These are phyloP conservation scores for Trypanosoma conorhini DNA, from an alignment of 208 protist genomes.

Conservation along the genomic window DNA sequence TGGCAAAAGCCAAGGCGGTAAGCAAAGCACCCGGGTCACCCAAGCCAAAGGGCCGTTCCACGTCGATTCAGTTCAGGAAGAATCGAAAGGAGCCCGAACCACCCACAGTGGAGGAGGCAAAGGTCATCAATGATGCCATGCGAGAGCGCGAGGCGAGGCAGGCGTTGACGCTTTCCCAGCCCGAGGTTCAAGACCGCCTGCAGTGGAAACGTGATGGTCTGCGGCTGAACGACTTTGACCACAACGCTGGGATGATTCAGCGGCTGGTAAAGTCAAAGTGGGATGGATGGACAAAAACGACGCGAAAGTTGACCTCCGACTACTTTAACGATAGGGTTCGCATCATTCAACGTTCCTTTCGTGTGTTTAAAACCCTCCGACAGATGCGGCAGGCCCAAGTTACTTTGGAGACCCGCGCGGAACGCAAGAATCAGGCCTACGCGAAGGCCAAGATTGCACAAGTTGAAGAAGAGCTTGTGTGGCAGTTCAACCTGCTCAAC, in stretches of 20 bases:
- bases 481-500: constrained; percentile 65
- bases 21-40: background rate
- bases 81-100: constrained; percentile 32
- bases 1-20: background rate
- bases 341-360: constrained; percentile 74
- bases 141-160: constrained; percentile 30
- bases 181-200: constrained; percentile 50
- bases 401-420: constrained; percentile 24
- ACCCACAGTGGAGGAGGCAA: constrained; percentile 46
- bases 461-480: constrained; percentile 56
- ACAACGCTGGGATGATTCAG: constrained; percentile 85
- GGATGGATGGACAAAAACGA: constrained; percentile 40
- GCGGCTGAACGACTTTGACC: constrained; percentile 70
- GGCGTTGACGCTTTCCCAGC: constrained; percentile 34
- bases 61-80: constrained; percentile 59
- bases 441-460: constrained; percentile 38
- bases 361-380: constrained; percentile 56
- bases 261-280: constrained; percentile 52
- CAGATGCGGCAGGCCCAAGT: constrained; percentile 29
- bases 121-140: constrained; percentile 59
- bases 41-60: background rate
- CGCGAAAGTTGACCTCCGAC: constrained; percentile 43
- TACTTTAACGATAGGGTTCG: constrained; percentile 71
- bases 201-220: constrained; percentile 79
- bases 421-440: constrained; percentile 33